These are phyloP conservation scores for Ceratobasidium sp. DNA, from an alignment of 1,284 basidiomycete genomes.

Conservation along the genomic window DNA sequence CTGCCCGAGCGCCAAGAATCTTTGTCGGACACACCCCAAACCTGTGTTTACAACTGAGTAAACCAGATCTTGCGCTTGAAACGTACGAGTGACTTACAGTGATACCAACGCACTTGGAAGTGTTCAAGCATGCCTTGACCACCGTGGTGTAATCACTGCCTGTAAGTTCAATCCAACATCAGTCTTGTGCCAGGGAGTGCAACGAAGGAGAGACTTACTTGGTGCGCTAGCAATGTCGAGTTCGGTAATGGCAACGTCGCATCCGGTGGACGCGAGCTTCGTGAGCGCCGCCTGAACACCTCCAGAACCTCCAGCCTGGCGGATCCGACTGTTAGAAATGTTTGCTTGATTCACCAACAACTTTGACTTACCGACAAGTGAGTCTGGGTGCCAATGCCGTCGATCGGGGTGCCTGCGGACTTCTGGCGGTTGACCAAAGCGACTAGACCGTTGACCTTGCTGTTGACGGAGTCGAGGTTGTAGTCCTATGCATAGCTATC, in stretches of 20 bases:
- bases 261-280: slow-evolving; percentile 43
- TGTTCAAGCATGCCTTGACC: slow-evolving; percentile 58
- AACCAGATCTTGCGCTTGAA: not conserved
- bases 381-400: slow-evolving; percentile 51
- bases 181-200: not conserved
- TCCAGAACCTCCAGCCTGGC: slow-evolving; percentile 44
- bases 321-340: not conserved
- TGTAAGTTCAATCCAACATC: not conserved
- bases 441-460: slow-evolving; percentile 29
- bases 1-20: slow-evolving; percentile 47
- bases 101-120: slow-evolving; percentile 58
- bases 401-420: slow-evolving; percentile 1
- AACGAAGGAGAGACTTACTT: not conserved
- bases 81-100: slow-evolving; percentile 48
- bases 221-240: slow-evolving; percentile 45
- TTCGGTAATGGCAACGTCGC: slow-evolving; percentile 47
- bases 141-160: slow-evolving; percentile 57
- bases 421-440: slow-evolving; percentile 27
- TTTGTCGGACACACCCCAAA: slow-evolving; percentile 46
- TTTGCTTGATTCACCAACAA: not conserved
- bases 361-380: slow-evolving; percentile 49
- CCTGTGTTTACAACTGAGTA: slow-evolving; percentile 53
- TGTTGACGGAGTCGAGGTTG: slow-evolving; percentile 35
- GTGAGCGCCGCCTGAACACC: slow-evolving; percentile 42
- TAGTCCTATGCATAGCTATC: slow-evolving; percentile 28